Evolutionary conservation across 345 rosid species (phyloP), one percentile per base, ranked within the genome.

Genomic region (Eucalyptus rudis): DNA sequence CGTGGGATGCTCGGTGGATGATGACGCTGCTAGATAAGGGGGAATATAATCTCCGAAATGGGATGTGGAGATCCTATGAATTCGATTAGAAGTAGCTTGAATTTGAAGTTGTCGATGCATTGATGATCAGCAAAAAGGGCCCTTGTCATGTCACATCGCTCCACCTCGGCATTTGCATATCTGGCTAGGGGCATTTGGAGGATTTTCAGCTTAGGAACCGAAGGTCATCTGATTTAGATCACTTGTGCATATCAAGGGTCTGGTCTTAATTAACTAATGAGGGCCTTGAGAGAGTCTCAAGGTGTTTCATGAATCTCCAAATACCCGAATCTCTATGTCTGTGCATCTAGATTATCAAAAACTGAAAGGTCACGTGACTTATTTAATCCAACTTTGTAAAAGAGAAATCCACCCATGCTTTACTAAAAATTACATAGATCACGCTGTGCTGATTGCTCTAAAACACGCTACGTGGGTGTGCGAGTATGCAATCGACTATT

Each of bases 261-360:
- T 15, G 5, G 10, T 14, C 10, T 64, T 64, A 64, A 14, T 4
- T n/a, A 33, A 33, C 16, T n/a, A 64, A 14, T 4, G 10, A 64
- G 10, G 76, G 76, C 4, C 40, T 64, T 15, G 9, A 14, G 10
- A n/a, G 76, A 15, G 2, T n/a, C 36, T 9, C 1, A 15, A 15
- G 19, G 0, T n/a, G 1, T n/a, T n/a, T 15, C 5, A n/a, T 7
- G 36, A n/a, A 8, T 8, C 10, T 64, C 9, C 3, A 13, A 1
- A 27, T 64, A n/a, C 20, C 5, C 5, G 40, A 64, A 16, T 64
- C 36, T n/a, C 20, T 14, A n/a, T 5, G 1, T 1, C 1, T 29
- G 3, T 62, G 1, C 7, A 13, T 15, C 17, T 13, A 13, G 4
- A 62, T 62, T 5, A 62, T 62, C 7, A 27, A 62, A 62, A 62